Conservation (phyloP, 2,329 filamentous ascomycete species). For the Microcyclosporella mali region DNA sequence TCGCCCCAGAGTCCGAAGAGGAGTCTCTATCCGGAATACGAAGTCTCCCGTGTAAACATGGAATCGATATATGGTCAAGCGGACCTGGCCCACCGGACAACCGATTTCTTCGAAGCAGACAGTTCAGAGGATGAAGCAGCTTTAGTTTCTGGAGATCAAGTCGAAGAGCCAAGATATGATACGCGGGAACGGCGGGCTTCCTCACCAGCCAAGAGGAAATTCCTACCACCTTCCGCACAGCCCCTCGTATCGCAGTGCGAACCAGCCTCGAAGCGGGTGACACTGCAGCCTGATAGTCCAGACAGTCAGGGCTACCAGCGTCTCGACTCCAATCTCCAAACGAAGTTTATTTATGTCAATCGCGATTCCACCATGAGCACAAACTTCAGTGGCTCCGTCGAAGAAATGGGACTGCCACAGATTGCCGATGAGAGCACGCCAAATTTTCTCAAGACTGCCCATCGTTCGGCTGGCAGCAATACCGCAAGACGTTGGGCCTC, state of each 20-base stretch:
- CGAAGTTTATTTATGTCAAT: not conserved
- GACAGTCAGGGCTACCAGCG: conserved; percentile 24
- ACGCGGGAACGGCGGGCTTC: conserved; percentile 10
- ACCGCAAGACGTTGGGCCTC: conserved; percentile 10
- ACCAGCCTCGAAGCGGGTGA: conserved; percentile 8
- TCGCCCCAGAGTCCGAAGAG: conserved; percentile 29
- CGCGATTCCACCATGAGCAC: conserved; percentile 12
- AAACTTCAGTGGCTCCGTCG: conserved; percentile 27
- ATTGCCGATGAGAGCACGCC: conserved; percentile 10
- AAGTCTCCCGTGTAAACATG: conserved; percentile 13
- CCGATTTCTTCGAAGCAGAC: conserved; percentile 34
- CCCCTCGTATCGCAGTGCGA: conserved; percentile 19
- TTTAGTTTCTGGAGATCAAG: conserved; percentile 7
- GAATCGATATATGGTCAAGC: conserved; percentile 28
- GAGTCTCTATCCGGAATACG: conserved; percentile 30
- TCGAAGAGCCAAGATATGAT: conserved; percentile 9
- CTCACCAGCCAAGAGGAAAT: conserved; percentile 19
- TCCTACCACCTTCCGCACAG: conserved; percentile 12
- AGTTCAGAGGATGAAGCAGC: conserved; percentile 22
- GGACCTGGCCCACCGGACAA: conserved; percentile 26
- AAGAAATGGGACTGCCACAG: conserved; percentile 20
- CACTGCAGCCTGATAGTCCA: conserved; percentile 14
- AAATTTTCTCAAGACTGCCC: conserved; percentile 12
- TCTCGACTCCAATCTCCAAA: conserved; percentile 16
- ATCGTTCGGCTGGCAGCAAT: conserved; percentile 11